Base-by-base conservation (phyloP, 1,139 yeast species). In the Yamadazyma pseudoaaseri region DNA sequence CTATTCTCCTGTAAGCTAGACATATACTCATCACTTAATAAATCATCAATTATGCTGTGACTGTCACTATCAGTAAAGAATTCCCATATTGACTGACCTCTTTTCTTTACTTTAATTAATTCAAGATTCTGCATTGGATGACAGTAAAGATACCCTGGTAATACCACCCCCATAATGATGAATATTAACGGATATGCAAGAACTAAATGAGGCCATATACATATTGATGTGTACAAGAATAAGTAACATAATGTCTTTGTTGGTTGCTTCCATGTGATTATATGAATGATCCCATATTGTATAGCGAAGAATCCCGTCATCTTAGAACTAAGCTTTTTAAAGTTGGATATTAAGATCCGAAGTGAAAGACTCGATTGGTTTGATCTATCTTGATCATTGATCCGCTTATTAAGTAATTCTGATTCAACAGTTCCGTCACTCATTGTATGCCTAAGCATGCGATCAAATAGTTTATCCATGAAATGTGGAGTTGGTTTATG, bases 141-240 rank as follows among this genome's bases (percentile, higher is more conserved):
- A 35, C 87, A 67, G 34, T 73, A 66, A 14, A 77, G 63, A 49
- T 81, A 89, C 1, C 86, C 87, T 0, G 95, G 92, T 1, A 83
- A 64, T 62, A 87, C 67, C 2, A 83, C 62, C 0, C 80, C 81
- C 40, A 73, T 65, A 24, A 83, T 53, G 4, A 86, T 38, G 33
- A 66, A 71, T 1, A 81, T 42, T 24, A 85, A 51, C 0, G 97
- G 96, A 27, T 81, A 63, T 1, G 80, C 72, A 24, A 82, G 56
- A 6, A 86, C 64, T 33, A 85, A 59, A 51, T 80, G 81, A 0
- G 96, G 96, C 62, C 85, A 74, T 28, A 83, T 57, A 48, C 86
- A 79, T 2, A 76, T 64, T 39, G 78, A 65, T 0, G 89, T 79
- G 39, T 80, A 76, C 4, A 74, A 44, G 7, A 79, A 62, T 36